A percentile compares a stretch with the other conserved stretches of the same genome.
phyloP scores from a whole-genome alignment of 768 basidiomycete genomes.

The Russula virescens region DNA sequence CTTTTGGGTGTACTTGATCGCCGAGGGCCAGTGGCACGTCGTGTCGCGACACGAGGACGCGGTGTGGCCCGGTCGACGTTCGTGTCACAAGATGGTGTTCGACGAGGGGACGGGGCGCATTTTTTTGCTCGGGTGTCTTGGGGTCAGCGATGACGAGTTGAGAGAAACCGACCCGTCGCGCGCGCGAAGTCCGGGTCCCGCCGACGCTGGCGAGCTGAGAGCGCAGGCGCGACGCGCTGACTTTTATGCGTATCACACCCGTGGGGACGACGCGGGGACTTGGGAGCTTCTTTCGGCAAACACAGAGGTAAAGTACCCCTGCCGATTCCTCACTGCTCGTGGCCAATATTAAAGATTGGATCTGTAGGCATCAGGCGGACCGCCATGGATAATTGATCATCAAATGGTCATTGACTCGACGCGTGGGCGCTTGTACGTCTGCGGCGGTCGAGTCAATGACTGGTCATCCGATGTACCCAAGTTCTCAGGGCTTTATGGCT shows the following conservation, averaged over 20 bases:
- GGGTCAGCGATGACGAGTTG: slow-evolving; percentile 41
- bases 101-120: slow-evolving; percentile 64
- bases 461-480: slow-evolving; percentile 53
- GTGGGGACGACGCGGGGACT: slow-evolving; percentile 53
- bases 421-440: slow-evolving; percentile 65
- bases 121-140: slow-evolving; percentile 66
- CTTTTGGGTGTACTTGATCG: slow-evolving; percentile 69
- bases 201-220: not conserved
- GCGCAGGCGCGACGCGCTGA: slow-evolving; percentile 45
- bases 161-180: slow-evolving; percentile 11
- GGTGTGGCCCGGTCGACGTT: slow-evolving; percentile 64
- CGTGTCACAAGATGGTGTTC: slow-evolving; percentile 81
- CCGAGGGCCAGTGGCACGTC: slow-evolving; percentile 53
- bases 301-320: slow-evolving; percentile 45
- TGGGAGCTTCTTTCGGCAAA: slow-evolving; percentile 70
- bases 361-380: slow-evolving; percentile 55
- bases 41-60: slow-evolving; percentile 49
- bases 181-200: not conserved
- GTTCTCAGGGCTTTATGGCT: slow-evolving; percentile 70
- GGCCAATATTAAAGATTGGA: not conserved
- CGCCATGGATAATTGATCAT: slow-evolving; percentile 71
- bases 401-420: slow-evolving; percentile 76
- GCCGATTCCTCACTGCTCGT: not conserved
- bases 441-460: slow-evolving; percentile 69
- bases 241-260: slow-evolving; percentile 70